Conservation (phyloP, 2,329 filamentous ascomycete genomes). For the Aureobasidium namibiae region DNA sequence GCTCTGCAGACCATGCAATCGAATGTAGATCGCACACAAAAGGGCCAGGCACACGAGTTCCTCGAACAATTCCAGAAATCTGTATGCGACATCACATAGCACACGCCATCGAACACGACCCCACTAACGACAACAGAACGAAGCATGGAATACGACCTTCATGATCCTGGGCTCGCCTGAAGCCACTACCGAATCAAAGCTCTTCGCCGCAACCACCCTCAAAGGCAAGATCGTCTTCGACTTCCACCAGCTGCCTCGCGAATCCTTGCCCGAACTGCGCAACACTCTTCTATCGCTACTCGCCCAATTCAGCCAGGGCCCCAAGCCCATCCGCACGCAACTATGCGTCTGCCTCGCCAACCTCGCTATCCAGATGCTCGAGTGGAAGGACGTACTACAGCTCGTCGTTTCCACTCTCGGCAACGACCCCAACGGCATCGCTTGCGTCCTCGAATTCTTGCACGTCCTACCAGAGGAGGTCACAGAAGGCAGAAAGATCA, state of each 20-base stretch:
- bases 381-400: constrained; percentile 87
- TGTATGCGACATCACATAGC: constrained; percentile 37
- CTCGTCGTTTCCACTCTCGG: constrained; percentile 73
- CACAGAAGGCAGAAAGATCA: constrained; percentile 98
- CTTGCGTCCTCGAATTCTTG: constrained; percentile 90
- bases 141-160: constrained; percentile 85
- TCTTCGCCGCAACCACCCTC: constrained; percentile 93
- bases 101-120: neutral
- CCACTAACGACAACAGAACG: constrained; percentile 48
- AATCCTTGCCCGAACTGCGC: constrained; percentile 67
- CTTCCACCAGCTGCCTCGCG: constrained; percentile 74
- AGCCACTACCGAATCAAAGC: constrained; percentile 72
- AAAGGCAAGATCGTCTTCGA: constrained; percentile 99
- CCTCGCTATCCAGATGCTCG: constrained; percentile 89
- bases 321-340: constrained; percentile 71
- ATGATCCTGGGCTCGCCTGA: constrained; percentile 71
- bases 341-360: constrained; percentile 91
- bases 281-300: constrained; percentile 76
- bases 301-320: constrained; percentile 71
- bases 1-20: constrained; percentile 87
- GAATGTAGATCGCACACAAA: constrained; percentile 70
- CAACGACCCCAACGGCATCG: constrained; percentile 66
- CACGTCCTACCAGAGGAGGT: constrained; percentile 97
- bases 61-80: constrained; percentile 97
- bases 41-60: constrained; percentile 84